Evolutionary conservation across 2,329 filamentous ascomycete genomes (phyloP), one percentile per base, ranked within the genome.

Genomic region (Pestalotiopsis sp.): DNA sequence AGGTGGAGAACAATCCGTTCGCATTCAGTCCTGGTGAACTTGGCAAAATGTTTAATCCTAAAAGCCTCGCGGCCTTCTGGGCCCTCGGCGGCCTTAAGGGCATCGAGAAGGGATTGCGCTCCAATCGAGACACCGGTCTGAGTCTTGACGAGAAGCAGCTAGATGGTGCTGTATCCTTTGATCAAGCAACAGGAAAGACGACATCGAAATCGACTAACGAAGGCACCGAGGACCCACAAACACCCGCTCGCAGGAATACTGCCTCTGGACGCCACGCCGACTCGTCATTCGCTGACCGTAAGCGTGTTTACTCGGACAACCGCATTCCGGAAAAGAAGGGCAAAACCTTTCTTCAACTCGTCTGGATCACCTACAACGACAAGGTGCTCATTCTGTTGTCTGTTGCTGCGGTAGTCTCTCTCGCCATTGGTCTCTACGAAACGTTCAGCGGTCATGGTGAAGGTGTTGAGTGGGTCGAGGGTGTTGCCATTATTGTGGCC

Each of bases 31-130:
- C 92, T 2, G 94, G 95, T 14, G 91, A 97, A 76, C 85, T 98
- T 71, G 91, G 90, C 75, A 97, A 97, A 80, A 87, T 97, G 82
- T 89, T 95, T 70, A 96, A 97, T 77, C 95, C 95, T 3, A 97
- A 97, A 83, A 97, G 90, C 70, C 81, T 97, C 68, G 85, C 91
- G 13, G 94, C 94, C 0, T 97, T 95, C 73, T 92, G 91, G 75
- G 91, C 91, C 14, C 79, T 98, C 4, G 94, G 95, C 63, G 95
- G 95, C 27, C 80, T 97, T 17, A 81, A 81, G 20, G 95, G 95
- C 0, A 80, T 98, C 63, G 94, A 95, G 79, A 92, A 90, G 76
- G 95, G 94, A 11, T 82, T 98, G 38, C 86, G 92, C 63, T 90
- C 90, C 6, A 89, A 96, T 77, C 84, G 93, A 38, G 87, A 86